Conservation (phyloP, 352 stramenopile species). For the Phytopythium helicoides region DNA sequence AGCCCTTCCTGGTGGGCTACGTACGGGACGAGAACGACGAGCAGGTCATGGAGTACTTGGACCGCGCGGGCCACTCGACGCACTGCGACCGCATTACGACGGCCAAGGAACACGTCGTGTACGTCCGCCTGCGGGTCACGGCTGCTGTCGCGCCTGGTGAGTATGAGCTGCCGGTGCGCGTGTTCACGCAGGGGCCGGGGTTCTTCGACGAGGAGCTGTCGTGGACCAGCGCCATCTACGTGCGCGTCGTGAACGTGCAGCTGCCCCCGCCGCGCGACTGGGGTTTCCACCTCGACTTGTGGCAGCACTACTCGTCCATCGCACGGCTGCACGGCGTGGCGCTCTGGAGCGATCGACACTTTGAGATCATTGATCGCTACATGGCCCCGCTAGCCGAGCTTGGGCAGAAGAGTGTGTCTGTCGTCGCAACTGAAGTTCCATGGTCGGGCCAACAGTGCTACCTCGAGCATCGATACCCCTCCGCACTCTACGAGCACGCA, state of each 20-base stretch:
- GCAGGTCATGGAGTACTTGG: constrained; percentile 57
- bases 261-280: constrained; percentile 48
- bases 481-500: constrained; percentile 66
- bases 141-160: constrained; percentile 28
- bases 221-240: constrained; percentile 52
- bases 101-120: constrained; percentile 46
- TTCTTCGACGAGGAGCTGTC: constrained; percentile 67
- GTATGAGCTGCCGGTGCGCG: constrained; percentile 63
- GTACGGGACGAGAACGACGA: constrained; percentile 62
- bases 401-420: constrained; percentile 69
- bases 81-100: constrained; percentile 1
- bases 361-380: constrained; percentile 67
- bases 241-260: constrained; percentile 51
- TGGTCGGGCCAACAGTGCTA: constrained; percentile 82
- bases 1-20: constrained; percentile 53
- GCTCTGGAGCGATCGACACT: constrained; percentile 70
- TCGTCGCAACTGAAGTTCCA: constrained; percentile 75
- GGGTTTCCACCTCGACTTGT: constrained; percentile 73
- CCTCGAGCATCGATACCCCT: constrained; percentile 59
- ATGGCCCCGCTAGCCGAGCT: constrained; percentile 52
- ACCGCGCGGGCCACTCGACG: constrained; percentile 29
- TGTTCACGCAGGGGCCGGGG: constrained; percentile 65
- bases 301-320: constrained; percentile 70
- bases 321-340: constrained; percentile 43
- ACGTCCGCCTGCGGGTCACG: constrained; percentile 48